A percentile compares a stretch with the other conserved stretches of the same genome.
Conservation (phyloP, 1,139 yeast species). For the Taiozyma sp. region DNA sequence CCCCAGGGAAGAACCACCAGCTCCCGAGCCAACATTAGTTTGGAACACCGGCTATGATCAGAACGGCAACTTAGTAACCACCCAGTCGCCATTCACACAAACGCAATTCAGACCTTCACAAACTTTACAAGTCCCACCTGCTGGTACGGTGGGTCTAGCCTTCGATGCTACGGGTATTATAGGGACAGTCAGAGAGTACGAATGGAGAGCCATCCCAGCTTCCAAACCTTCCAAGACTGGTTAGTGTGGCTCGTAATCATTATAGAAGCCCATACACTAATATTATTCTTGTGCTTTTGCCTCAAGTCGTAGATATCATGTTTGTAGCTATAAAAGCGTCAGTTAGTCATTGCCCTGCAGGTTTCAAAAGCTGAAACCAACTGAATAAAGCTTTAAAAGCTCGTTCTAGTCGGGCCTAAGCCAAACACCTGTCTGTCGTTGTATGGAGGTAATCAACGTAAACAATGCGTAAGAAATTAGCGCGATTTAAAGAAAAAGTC, state of each 20-base stretch:
- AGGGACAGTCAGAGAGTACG: slow-evolving; percentile 49
- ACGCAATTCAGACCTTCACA: neutral
- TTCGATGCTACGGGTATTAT: slow-evolving; percentile 46
- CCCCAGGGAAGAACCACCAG: slow-evolving; percentile 1
- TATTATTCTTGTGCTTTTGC: too few relatives aligned
- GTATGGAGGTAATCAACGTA: too few relatives aligned
- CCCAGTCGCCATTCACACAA: slow-evolving; percentile 46
- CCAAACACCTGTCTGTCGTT: too few relatives aligned
- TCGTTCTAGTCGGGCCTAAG: too few relatives aligned
- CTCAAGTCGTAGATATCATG: too few relatives aligned
- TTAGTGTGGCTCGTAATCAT: neutral
- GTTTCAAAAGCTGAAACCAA: too few relatives aligned
- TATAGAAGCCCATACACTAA: too few relatives aligned
- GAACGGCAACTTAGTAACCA: slow-evolving; percentile 36
- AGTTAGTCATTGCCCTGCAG: too few relatives aligned
- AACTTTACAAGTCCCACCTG: slow-evolving; percentile 35
- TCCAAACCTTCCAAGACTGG: neutral
- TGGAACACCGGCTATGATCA: slow-evolving; percentile 52
- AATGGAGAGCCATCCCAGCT: slow-evolving; percentile 2
- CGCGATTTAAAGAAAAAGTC: neutral
- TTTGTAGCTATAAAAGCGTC: neutral
- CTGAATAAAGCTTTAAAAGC: too few relatives aligned
- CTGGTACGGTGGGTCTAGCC: slow-evolving; percentile 59
- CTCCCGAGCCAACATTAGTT: slow-evolving; percentile 33
- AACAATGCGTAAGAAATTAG: neutral